Evolutionary conservation across 495 filamentous ascomycete genomes (phyloP), one percentile per base, ranked within the genome.

Genomic region (Podospora fimiseda): DNA sequence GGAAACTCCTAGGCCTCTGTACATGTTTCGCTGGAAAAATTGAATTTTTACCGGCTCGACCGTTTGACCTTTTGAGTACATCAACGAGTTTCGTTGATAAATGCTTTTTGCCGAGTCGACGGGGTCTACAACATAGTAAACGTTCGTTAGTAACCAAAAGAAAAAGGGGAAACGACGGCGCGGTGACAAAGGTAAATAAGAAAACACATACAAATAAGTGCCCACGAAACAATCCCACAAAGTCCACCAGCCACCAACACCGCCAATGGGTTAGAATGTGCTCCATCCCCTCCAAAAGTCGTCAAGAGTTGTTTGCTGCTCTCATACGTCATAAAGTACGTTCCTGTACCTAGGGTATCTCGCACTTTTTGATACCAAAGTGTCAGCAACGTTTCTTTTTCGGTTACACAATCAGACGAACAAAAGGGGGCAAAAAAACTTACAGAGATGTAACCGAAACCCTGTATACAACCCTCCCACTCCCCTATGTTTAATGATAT

Each of bases 301-400:
- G 85, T 83, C 38, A 91, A 80, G 39, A 93, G 62, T 66, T 95
- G 88, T 69, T 96, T 96, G 51, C 83, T 82, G 56, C 84, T 88
- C 64, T 96, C 91, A 64, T 96, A 96, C 55, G 90, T 87, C 51
- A 85, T 83, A 62, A 96, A 96, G 66, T 96, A 96, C 50, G 95
- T 84, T 2, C 79, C 89, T 2, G 91, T 93, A 20, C 91, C 91
- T 43, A 95, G 76, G 0, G 88, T 93, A 63, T 96, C 91, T 43
- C 91, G 82, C 63, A 94, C 80, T 79, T 48, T 33, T 37, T 9
- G 13, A 5, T 19, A 23, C 15, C 23, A 3, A 37, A 22, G 52
- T 63, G 23, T 59, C 44, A 30, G 50, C 47, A 52, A 9, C n/a
- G 16, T 8, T 8, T 41, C 24, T 1, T 14, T 14, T 18, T n/a